A percentile compares a stretch with the other conserved stretches of the same genome.
Evolutionary conservation across 371 early-diverging fungal species (phyloP).

Genomic region (Actinomortierella wolfii): DNA sequence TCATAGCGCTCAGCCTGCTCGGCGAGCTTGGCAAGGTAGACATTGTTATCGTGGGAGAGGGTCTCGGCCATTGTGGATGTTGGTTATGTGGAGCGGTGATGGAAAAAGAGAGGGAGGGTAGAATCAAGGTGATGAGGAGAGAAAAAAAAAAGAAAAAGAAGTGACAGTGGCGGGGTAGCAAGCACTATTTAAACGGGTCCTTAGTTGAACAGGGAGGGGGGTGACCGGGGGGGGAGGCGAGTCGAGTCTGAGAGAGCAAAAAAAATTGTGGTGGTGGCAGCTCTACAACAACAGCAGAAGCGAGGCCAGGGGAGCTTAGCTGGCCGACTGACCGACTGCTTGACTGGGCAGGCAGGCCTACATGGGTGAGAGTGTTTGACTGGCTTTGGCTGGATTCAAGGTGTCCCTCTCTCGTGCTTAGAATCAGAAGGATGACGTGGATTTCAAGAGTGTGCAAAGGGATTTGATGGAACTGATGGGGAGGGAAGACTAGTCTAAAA

Average conservation of each 20-base stretch:
- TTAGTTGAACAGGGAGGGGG: not conserved
- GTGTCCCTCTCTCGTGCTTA: too few species aligned
- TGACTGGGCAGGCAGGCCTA: too few species aligned
- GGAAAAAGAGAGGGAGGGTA: slow-evolving; percentile 6
- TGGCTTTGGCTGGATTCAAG: too few species aligned
- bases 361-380: too few species aligned
- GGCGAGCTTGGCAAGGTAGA: slow-evolving; percentile 94
- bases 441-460: not conserved
- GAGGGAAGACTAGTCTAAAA: not conserved
- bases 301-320: too few species aligned
- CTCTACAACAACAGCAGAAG: not conserved
- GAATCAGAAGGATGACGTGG: too few species aligned
- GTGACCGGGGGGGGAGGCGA: not conserved
- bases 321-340: too few species aligned
- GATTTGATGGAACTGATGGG: not conserved
- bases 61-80: slow-evolving; percentile 17
- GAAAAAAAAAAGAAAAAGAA: slow-evolving; percentile 18
- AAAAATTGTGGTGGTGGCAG: not conserved
- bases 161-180: too few species aligned
- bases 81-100: slow-evolving; percentile 20
- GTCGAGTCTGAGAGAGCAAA: not conserved
- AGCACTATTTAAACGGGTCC: not conserved
- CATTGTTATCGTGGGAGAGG: slow-evolving; percentile 47
- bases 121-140: slow-evolving; percentile 8
- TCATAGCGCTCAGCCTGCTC: slow-evolving; percentile 99